A percentile compares a stretch with the other conserved stretches of the same genome.
These are phyloP conservation scores for Dipodascopsis uninucleata DNA, from an alignment of 805 yeast species.

Conservation along the genomic window DNA sequence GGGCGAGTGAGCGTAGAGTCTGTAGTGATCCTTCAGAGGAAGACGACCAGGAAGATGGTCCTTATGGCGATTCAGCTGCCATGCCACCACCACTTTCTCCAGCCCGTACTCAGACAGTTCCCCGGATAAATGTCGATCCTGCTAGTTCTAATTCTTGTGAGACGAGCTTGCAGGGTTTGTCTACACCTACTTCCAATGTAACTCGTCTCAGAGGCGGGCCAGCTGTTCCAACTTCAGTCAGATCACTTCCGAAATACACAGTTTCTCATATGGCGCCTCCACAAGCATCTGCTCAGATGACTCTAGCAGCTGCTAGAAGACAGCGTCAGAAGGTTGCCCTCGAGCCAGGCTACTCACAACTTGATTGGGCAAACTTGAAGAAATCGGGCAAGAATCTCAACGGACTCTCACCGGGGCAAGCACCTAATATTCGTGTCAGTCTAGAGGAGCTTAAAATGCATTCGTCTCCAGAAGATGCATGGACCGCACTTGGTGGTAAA, in stretches of 20 bases:
- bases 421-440: slow-evolving; percentile 36
- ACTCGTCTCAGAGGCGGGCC: no score
- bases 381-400: slow-evolving; percentile 49
- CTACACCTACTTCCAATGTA: no score
- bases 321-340: slow-evolving; percentile 55
- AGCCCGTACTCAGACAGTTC: not conserved
- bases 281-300: not conserved
- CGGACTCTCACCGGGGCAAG: slow-evolving; percentile 15
- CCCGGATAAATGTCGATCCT: not conserved
- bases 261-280: slow-evolving; percentile 5
- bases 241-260: slow-evolving; percentile 5
- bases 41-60: not conserved
- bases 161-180: no score
- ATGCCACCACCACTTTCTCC: no score
- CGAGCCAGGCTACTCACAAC: slow-evolving; percentile 76
- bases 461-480: slow-evolving; percentile 60
- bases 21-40: slow-evolving; percentile 1
- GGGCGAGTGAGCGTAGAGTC: no score
- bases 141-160: no score
- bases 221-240: no score
- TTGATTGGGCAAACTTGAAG: slow-evolving; percentile 76
- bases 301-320: slow-evolving; percentile 9
- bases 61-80: not conserved
- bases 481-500: slow-evolving; percentile 77
- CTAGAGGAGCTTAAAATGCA: slow-evolving; percentile 60